Evolutionary conservation across 441 rosid species (phyloP).

Genomic region (Gossypium trilobum): DNA sequence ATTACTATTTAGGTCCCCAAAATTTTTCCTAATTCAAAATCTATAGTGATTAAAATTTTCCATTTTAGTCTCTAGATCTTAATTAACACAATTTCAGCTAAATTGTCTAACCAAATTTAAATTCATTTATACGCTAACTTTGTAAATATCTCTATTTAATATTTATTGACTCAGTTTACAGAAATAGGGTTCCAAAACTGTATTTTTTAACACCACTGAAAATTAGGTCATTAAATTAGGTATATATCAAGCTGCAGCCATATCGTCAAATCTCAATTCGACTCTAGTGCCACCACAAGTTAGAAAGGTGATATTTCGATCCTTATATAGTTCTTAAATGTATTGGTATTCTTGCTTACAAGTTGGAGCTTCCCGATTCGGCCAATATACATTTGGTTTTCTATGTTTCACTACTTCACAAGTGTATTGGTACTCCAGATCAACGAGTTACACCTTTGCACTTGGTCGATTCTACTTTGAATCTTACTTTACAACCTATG

Average conservation of each 20-base stretch:
- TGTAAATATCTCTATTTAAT: too few relatives aligned
- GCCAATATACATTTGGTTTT: not conserved
- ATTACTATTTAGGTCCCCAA: not conserved
- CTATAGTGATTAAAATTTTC: not conserved
- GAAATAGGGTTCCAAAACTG: not conserved
- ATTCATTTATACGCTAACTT: not conserved
- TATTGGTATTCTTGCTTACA: not conserved
- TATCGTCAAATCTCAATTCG: not conserved
- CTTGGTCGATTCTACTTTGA: not conserved
- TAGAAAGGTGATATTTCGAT: not conserved
- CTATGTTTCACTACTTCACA: not conserved
- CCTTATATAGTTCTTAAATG: not conserved
- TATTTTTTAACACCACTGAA: not conserved
- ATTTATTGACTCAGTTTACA: too few relatives aligned
- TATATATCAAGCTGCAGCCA: not conserved
- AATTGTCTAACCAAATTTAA: not conserved
- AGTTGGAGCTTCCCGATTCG: not conserved
- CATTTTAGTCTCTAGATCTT: not conserved
- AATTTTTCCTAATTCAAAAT: not conserved
- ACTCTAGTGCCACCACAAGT: not conserved
- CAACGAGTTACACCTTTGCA: not conserved
- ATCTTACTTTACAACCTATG: not conserved
- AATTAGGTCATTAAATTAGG: not conserved
- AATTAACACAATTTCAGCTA: not conserved
- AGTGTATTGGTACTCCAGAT: not conserved